Base-by-base conservation (phyloP, 495 filamentous ascomycete genomes). In the Aspergillus affinis region DNA sequence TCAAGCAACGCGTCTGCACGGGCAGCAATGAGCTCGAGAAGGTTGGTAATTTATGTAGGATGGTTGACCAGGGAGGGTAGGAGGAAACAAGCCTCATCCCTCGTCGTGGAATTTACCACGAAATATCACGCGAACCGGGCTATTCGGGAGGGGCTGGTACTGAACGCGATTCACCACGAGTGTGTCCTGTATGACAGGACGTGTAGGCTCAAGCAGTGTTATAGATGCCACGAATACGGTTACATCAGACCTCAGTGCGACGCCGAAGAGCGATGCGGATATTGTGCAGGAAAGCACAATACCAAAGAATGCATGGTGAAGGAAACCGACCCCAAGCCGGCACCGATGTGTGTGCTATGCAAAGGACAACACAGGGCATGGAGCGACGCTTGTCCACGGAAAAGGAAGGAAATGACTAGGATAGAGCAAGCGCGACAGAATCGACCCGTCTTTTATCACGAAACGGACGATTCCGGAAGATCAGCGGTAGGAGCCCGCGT, bases 21-120 rank as follows among this genome's bases (percentile, higher is more conserved):
- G 4, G 82, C 78, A 5, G 83, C 82, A 55, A 97, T 88, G 17
- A 90, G 81, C 13, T 85, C 79, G 12, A 99, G 80, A 2, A 97
- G 75, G n/a, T n/a, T n/a, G 48, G 48, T 50, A 19, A 50, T 9
- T 12, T 50, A 50, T 20, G 48, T 20, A 50, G 48, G 48, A 50
- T 50, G 48, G 48, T 20, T 50, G 19, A 50, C 48, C 23, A 50
- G 48, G 48, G 48, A 50, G 48, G 48, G 48, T 19, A 50, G 48
- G 23, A 50, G 23, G 48, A 50, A 50, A 50, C 48, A 17, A 17
- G 9, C 48, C 6, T 50, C 48, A 50, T 50, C 48, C 48, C 48
- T 50, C 48, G 48, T 50, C 48, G 48, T 50, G 19, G 48, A 50
- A 20, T 50, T 50, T 50, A 50, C 48, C 3, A 50, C 48, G 48